Conservation (phyloP, 345 rosid genomes). For the Jatropha curcas region DNA sequence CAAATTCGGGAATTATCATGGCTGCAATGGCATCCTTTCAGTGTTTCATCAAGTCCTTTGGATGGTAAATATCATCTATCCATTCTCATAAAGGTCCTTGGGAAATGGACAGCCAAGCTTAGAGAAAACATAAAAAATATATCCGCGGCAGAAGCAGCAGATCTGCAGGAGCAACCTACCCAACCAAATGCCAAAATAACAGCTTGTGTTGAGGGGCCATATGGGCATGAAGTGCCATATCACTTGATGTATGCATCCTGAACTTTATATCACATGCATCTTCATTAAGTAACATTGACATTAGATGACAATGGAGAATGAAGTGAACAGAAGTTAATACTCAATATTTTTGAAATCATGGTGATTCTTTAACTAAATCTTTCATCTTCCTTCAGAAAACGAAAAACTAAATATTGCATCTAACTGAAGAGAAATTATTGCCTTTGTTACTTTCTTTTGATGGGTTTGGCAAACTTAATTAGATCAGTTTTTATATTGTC, state of each 20-base stretch:
- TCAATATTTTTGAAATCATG: neutral
- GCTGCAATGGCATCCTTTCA: constrained; percentile 98
- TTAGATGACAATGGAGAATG: neutral
- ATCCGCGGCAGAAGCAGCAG: constrained; percentile 43
- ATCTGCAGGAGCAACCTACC: constrained; percentile 21
- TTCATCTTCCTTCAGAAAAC: no score
- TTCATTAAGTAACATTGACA: neutral
- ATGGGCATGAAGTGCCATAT: constrained; percentile 78
- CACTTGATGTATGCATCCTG: constrained; percentile 59
- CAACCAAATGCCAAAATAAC: constrained; percentile 42
- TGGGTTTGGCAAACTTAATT: neutral
- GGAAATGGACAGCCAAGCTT: constrained; percentile 75
- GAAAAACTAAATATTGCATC: no score
- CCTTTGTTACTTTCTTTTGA: neutral
- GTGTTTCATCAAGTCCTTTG: constrained; percentile 89
- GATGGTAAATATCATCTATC: constrained; percentile 67
- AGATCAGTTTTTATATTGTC: neutral
- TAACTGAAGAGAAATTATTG: no score
- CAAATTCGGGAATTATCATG: constrained; percentile 83
- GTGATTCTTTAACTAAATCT: no score
- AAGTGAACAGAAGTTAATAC: neutral
- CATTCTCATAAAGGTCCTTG: constrained; percentile 78
- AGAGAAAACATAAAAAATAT: constrained; percentile 42
- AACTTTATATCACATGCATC: neutral
- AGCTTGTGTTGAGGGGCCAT: constrained; percentile 88